Evolutionary conservation across 129 eudicot genomes (phyloP).

Genomic region (Ambrosia trifida): DNA sequence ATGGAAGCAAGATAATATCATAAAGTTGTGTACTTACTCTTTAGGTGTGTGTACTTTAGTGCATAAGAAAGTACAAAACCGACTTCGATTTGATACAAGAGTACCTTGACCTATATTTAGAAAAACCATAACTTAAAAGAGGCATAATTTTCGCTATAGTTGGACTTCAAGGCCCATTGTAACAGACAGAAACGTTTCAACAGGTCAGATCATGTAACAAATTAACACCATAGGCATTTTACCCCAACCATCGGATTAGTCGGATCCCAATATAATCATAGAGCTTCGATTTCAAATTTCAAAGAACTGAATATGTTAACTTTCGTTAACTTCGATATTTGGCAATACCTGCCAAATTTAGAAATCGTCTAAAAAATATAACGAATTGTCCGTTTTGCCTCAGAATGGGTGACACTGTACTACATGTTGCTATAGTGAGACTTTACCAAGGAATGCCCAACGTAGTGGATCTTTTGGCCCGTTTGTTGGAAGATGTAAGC

Average conservation of each 20-base stretch:
- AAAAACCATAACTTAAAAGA: not conserved
- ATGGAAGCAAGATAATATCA: conserved; percentile 6
- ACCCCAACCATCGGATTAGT: too few relatives aligned
- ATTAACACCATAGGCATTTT: too few relatives aligned
- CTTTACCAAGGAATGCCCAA: conserved; percentile 13
- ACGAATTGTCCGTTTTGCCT: too few relatives aligned
- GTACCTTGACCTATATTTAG: not conserved
- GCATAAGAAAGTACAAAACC: not conserved
- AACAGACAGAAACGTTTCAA: not conserved
- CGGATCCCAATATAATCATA: too few relatives aligned
- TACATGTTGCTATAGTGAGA: not conserved
- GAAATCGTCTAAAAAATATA: too few relatives aligned
- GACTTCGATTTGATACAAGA: not conserved
- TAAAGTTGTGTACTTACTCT: conserved; percentile 20
- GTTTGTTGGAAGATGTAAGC: conserved; percentile 63
- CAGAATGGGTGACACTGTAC: not conserved
- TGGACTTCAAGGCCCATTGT: not conserved
- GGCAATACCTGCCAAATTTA: not conserved
- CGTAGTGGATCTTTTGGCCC: conserved; percentile 68
- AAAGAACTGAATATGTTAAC: too few relatives aligned
- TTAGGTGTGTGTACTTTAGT: not conserved
- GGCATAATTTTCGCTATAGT: not conserved
- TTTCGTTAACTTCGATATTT: too few relatives aligned
- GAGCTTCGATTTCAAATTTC: too few relatives aligned
- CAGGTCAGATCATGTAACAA: too few relatives aligned